These are phyloP conservation scores for Hypoxylon subgilvum DNA, from an alignment of 495 filamentous ascomycete species.

Conservation along the genomic window DNA sequence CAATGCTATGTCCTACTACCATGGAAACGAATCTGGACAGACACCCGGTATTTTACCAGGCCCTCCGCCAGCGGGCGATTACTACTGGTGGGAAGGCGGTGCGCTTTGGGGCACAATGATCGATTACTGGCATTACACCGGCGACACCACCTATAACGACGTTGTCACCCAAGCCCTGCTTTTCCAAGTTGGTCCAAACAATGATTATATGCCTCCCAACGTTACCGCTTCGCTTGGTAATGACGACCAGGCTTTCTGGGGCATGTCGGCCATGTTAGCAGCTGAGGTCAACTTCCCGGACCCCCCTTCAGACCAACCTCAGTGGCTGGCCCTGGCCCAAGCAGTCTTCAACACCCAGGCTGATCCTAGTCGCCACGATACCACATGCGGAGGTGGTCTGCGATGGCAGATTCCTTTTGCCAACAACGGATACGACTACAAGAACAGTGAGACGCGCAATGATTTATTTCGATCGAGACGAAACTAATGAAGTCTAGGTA, in stretches of 20 bases:
- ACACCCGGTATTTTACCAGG: conserved; percentile 70
- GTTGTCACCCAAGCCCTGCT: conserved; percentile 65
- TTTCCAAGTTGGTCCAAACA: conserved; percentile 64
- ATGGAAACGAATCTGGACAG: conserved; percentile 61
- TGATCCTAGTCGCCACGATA: conserved; percentile 64
- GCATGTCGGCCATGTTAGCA: conserved; percentile 74
- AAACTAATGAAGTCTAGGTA: conserved; percentile 41
- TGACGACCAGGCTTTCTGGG: conserved; percentile 88
- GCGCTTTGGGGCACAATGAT: conserved; percentile 64
- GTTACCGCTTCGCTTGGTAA: conserved; percentile 77
- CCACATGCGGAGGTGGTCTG: conserved; percentile 71
- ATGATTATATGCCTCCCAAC: conserved; percentile 71
- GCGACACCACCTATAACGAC: conserved; percentile 68
- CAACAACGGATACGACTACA: conserved; percentile 83
- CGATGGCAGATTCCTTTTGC: conserved; percentile 80
- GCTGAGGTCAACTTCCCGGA: conserved; percentile 75
- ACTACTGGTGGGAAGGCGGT: conserved; percentile 66
- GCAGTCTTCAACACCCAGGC: conserved; percentile 78
- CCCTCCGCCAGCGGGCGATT: conserved; percentile 55
- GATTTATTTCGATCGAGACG: background rate
- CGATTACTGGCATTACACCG: conserved; percentile 75
- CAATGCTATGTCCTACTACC: conserved; percentile 65
- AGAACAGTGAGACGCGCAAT: conserved; percentile 68
- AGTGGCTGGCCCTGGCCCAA: conserved; percentile 77
- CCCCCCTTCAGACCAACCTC: conserved; percentile 60